Percentiles rank a stretch among this genome's conserved stretches.
These are phyloP conservation scores for Bretschneidera sinensis DNA, from an alignment of 345 rosid genomes.

Conservation along the genomic window DNA sequence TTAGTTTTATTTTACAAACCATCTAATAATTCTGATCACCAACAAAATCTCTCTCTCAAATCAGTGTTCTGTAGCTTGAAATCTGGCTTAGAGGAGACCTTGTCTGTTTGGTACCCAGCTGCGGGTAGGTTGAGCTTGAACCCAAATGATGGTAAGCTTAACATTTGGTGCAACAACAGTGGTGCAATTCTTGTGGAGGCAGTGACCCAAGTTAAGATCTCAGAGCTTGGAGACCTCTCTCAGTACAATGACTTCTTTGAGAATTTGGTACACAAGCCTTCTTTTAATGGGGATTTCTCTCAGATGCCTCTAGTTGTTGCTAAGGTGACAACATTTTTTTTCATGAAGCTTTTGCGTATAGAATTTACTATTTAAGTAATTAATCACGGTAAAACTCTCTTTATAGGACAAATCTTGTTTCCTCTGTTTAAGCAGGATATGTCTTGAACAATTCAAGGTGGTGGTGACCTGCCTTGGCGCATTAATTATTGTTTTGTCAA, in stretches of 20 bases:
- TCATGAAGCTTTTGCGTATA: neutral
- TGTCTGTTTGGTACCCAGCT: slow-evolving; percentile 54
- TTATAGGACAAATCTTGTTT: too few species aligned
- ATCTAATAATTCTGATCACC: slow-evolving; percentile 6
- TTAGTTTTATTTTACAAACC: slow-evolving; percentile 53
- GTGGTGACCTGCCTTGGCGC: too few species aligned
- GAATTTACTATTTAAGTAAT: too few species aligned
- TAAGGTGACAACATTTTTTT: slow-evolving; percentile 47
- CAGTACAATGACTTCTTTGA: slow-evolving; percentile 48
- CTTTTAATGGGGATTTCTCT: slow-evolving; percentile 32
- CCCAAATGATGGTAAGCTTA: slow-evolving; percentile 41
- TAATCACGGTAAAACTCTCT: too few species aligned
- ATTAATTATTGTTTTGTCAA: too few species aligned
- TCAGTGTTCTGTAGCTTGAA: slow-evolving; percentile 40
- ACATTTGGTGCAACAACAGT: slow-evolving; percentile 49
- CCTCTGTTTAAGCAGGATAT: too few species aligned
- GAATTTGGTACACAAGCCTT: slow-evolving; percentile 47
- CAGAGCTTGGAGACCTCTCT: slow-evolving; percentile 54
- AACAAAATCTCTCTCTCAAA: slow-evolving; percentile 23
- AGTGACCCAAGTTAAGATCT: slow-evolving; percentile 30
- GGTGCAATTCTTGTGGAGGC: slow-evolving; percentile 56
- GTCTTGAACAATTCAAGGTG: too few species aligned
- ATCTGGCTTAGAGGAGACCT: slow-evolving; percentile 51
- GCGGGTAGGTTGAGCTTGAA: slow-evolving; percentile 52
- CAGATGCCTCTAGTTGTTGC: slow-evolving; percentile 64